These are phyloP conservation scores for Suillus brevipes DNA, from an alignment of 768 basidiomycete species.

Conservation along the genomic window DNA sequence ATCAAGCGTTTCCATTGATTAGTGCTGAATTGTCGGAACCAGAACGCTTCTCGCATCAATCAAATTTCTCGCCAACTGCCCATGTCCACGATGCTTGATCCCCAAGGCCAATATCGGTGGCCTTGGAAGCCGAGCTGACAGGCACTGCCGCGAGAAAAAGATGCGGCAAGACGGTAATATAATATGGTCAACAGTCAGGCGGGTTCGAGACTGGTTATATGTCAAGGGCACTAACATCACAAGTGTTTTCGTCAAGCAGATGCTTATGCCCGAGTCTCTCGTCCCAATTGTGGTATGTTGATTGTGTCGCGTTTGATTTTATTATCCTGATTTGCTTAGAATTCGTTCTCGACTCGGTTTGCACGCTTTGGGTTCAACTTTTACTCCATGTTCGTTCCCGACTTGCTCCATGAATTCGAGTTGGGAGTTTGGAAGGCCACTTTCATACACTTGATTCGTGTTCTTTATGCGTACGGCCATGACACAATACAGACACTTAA, in stretches of 20 bases:
- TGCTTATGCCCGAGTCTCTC: background rate
- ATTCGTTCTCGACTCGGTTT: slow-evolving; percentile 35
- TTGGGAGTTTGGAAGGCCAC: slow-evolving; percentile 39
- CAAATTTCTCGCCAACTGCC: slow-evolving; percentile 19
- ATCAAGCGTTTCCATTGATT: too few species aligned
- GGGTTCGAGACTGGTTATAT: slow-evolving; percentile 10
- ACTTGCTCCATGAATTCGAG: slow-evolving; percentile 41
- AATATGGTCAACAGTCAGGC: background rate
- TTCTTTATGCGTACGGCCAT: slow-evolving; percentile 22
- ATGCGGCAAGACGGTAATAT: background rate
- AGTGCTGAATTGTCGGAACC: too few species aligned
- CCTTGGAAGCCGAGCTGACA: slow-evolving; percentile 7
- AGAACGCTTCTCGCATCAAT: slow-evolving; percentile 19
- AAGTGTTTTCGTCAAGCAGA: background rate
- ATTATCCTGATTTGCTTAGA: slow-evolving; percentile 22
- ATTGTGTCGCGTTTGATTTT: background rate
- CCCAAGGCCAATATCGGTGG: slow-evolving; percentile 8
- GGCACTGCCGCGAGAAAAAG: background rate
- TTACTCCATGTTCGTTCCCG: slow-evolving; percentile 30
- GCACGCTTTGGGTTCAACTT: slow-evolving; percentile 21
- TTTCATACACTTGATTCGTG: slow-evolving; percentile 35
- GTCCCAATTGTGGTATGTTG: too few species aligned
- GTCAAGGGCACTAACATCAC: background rate
- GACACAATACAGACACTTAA: background rate
- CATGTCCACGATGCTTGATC: slow-evolving; percentile 22